Conservation (phyloP, 257 asterid genomes). For the Penstemon newberryi region DNA sequence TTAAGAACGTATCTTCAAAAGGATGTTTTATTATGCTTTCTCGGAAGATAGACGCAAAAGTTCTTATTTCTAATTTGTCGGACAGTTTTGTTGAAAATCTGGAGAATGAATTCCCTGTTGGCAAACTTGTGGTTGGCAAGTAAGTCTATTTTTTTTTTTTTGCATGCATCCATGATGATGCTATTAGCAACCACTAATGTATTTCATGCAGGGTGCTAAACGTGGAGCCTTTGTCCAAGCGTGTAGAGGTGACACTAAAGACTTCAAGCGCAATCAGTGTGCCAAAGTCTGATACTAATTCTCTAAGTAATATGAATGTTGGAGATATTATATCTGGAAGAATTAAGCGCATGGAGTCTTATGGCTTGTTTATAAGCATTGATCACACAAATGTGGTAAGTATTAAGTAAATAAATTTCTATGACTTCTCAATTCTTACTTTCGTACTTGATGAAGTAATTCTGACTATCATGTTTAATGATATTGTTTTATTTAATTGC, state of each 20-base stretch:
- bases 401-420: neutral
- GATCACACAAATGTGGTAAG: constrained; percentile 72
- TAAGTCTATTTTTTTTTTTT: constrained; percentile 37
- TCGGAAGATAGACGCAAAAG: constrained; percentile 78
- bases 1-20: constrained; percentile 67
- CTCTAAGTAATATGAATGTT: constrained; percentile 47
- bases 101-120: constrained; percentile 73
- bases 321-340: constrained; percentile 77
- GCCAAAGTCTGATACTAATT: constrained; percentile 46
- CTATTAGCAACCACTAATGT: constrained; percentile 34
- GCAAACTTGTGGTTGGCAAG: constrained; percentile 84
- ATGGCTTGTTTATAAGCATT: constrained; percentile 80
- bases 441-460: neutral
- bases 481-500: constrained; percentile 3
- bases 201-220: constrained; percentile 66
- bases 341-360: constrained; percentile 77
- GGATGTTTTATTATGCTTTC: constrained; percentile 91
- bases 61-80: constrained; percentile 81
- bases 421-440: too few species aligned
- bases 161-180: constrained; percentile 19
- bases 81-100: constrained; percentile 68
- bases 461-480: constrained; percentile 1
- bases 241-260: constrained; percentile 82
- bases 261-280: constrained; percentile 48
- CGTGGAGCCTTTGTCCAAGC: constrained; percentile 85